phyloP scores from a whole-genome alignment of 192 early-diverging fungal species.

The Mortierella claussenii region DNA sequence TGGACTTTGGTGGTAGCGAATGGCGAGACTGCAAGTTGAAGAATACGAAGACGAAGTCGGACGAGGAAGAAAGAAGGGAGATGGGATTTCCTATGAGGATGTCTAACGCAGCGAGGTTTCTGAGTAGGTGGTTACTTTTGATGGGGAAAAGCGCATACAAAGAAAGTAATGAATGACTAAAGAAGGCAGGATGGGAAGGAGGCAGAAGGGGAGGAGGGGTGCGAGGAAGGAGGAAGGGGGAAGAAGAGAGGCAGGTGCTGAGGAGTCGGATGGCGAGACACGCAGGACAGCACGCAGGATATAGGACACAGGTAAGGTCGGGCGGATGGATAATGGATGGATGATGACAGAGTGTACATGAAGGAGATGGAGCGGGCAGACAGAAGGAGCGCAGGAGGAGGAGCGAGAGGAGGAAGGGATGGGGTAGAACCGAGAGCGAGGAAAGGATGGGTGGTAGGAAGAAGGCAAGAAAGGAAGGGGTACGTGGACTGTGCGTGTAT shows the following conservation, averaged over 20 bases:
- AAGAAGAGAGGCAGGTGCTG: background rate
- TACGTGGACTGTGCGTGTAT: background rate
- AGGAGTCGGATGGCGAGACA: background rate
- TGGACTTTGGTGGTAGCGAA: background rate
- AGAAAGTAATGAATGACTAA: constrained; percentile 5
- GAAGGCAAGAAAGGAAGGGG: background rate
- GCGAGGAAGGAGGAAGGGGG: constrained; percentile 1
- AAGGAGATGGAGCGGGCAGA: background rate
- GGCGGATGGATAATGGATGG: background rate
- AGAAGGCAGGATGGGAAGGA: constrained; percentile 15
- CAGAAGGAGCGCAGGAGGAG: constrained; percentile 10
- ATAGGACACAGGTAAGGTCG: background rate
- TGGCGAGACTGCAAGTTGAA: background rate
- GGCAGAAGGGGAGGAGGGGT: background rate
- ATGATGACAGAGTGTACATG: background rate
- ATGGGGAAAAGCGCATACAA: too few relatives aligned
- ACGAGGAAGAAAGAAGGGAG: background rate
- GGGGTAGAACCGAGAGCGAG: background rate
- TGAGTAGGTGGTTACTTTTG: constrained; percentile 4
- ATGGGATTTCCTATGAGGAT: background rate
- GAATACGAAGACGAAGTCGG: background rate
- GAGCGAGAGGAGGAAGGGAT: background rate
- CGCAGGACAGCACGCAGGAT: background rate
- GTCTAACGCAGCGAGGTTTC: background rate
- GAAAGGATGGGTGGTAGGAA: background rate